Conservation (phyloP, 768 basidiomycete genomes). For the Exsudoporus frostii region DNA sequence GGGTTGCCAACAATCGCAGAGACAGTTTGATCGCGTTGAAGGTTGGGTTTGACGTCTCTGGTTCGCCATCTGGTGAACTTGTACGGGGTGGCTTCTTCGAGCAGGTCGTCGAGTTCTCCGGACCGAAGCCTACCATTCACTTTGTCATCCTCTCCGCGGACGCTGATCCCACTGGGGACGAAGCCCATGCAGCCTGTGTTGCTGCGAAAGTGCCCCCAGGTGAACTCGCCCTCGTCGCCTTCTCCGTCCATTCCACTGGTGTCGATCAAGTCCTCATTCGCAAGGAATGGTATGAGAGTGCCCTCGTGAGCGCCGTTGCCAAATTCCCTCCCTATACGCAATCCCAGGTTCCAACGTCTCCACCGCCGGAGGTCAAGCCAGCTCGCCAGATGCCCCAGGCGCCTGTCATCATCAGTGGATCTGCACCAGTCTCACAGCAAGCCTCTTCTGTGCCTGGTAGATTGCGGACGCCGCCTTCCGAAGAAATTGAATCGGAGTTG, state of each 20-base stretch:
- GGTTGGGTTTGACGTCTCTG: constrained; percentile 60
- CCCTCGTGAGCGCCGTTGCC: constrained; percentile 49
- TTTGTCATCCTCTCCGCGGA: constrained; percentile 86
- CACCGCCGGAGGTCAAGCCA: constrained; percentile 22
- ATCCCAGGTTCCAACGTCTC: constrained; percentile 28
- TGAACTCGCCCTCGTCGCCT: constrained; percentile 78
- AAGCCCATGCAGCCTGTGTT: constrained; percentile 79
- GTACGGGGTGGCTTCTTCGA: constrained; percentile 66
- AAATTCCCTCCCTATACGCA: constrained; percentile 57
- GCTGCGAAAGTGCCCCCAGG: constrained; percentile 76
- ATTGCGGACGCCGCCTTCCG: constrained; percentile 66
- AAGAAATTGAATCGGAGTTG: constrained; percentile 68
- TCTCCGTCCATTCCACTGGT: constrained; percentile 86
- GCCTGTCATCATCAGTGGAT: constrained; percentile 25
- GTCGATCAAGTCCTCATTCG: constrained; percentile 86
- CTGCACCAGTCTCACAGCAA: constrained; percentile 13
- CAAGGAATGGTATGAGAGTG: constrained; percentile 81
- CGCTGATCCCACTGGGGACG: constrained; percentile 77
- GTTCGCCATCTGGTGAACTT: constrained; percentile 59
- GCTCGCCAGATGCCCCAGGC: constrained; percentile 29
- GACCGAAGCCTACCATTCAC: constrained; percentile 83
- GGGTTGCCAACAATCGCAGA: constrained; percentile 83
- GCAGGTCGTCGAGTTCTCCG: constrained; percentile 78
- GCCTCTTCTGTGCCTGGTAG: constrained; percentile 38
- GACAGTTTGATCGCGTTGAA: constrained; percentile 82